Evolutionary conservation across 2,329 filamentous ascomycete genomes (phyloP), one percentile per base, ranked within the genome.

Genomic region (Colletotrichum magnum): DNA sequence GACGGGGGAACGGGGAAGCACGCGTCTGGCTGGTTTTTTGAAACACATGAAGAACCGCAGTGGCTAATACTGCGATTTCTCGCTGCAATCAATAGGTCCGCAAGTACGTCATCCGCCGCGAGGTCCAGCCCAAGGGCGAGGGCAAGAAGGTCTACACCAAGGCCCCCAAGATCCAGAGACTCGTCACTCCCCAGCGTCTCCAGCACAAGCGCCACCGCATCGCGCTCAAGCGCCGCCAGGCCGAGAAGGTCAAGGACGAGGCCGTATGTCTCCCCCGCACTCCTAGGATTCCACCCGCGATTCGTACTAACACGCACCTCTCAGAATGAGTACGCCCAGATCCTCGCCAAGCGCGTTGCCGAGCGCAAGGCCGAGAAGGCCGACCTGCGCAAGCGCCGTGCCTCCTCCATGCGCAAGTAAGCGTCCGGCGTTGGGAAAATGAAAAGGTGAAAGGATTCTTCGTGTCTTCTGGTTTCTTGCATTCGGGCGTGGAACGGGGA

Each of bases 81-180:
- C 58, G 64, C 68, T 72, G 76, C 75, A 73, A 76, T 78, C 79
- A 78, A 32, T 88, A 95, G 93, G 93, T 96, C 87, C 95, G 96
- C 90, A 98, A 98, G 90, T 99, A 97, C 89, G 96, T 99, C 86
- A 98, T 99, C 82, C 96, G 96, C 85, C 96, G 96, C 85, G 96
- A 98, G 86, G 92, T 99, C 81, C 91, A 94, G 88, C 93, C 94
- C 83, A 97, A 97, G 93, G 93, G 92, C 82, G 96, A 98, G 90
- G 95, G 94, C 87, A 97, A 96, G 89, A 93, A 94, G 88, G 87
- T 95, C 79, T 98, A 98, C 92, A 98, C 95, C 93, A 99, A 99
- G 94, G 96, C 96, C 80, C 96, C 96, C 86, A 97, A 95, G 91
- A 99, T 99, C 88, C 96, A 99, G 92, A 94, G 96, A 85, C 94